Evolutionary conservation across 1,139 yeast species (phyloP).

Genomic region (Geotrichum citri-aurantii): DNA sequence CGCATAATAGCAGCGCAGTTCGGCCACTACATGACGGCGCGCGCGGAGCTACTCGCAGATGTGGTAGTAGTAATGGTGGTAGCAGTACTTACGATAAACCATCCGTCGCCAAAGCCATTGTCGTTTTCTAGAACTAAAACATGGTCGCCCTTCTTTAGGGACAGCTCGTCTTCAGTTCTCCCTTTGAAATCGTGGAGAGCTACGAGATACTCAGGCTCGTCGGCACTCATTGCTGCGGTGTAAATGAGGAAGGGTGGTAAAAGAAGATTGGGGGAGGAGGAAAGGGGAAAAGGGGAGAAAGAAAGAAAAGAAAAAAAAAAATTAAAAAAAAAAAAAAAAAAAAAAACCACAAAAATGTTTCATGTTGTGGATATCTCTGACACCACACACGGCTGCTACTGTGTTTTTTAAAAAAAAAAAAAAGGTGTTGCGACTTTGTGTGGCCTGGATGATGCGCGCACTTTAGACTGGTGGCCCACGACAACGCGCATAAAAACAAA

Average conservation of each 20-base stretch:
- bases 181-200: slow-evolving; percentile 84
- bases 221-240: neutral
- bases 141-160: slow-evolving; percentile 73
- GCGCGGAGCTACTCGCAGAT: no score
- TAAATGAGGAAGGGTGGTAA: neutral
- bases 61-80: no score
- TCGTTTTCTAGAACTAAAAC: slow-evolving; percentile 92
- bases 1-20: no score
- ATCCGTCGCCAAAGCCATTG: slow-evolving; percentile 82
- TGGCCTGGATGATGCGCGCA: no score
- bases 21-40: no score
- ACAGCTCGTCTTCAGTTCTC: slow-evolving; percentile 82
- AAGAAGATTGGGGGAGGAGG: no score
- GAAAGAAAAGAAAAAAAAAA: neutral
- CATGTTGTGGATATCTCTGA: neutral
- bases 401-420: no score
- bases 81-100: slow-evolving; percentile 54
- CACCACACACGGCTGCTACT: neutral
- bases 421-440: no score
- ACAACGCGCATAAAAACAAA: no score
- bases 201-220: slow-evolving; percentile 32
- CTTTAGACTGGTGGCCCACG: neutral
- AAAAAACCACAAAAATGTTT: slow-evolving; percentile 3
- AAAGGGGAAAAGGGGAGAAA: neutral
- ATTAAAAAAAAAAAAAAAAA: neutral